Evolutionary conservation across 75 land plant genomes (phyloP).

Genomic region (Cryptomeria japonica): DNA sequence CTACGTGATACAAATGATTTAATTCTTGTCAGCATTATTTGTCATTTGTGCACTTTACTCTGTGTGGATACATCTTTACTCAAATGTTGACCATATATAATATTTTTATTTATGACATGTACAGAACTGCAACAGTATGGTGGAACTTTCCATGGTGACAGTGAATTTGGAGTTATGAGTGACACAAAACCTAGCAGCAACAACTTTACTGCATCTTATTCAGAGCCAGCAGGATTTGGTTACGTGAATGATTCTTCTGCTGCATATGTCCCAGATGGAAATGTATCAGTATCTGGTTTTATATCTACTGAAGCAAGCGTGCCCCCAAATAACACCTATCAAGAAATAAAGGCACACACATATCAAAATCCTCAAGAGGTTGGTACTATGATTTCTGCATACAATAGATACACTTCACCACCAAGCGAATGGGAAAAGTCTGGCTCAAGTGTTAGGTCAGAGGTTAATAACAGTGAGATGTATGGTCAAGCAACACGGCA

Average conservation of each 20-base stretch:
- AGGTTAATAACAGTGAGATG: neutral
- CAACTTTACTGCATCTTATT: constrained; percentile 1
- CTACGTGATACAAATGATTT: neutral
- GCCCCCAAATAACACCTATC: neutral
- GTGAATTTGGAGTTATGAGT: neutral
- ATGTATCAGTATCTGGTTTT: neutral
- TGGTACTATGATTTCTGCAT: neutral
- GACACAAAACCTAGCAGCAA: neutral
- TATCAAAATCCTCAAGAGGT: constrained; percentile 13
- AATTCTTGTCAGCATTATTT: neutral
- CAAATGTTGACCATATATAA: neutral
- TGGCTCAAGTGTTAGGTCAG: neutral
- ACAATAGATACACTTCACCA: constrained; percentile 1
- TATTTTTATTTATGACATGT: neutral
- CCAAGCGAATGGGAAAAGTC: neutral
- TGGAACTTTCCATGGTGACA: neutral
- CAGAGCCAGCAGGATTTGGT: neutral
- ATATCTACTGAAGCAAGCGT: neutral
- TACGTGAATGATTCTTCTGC: neutral
- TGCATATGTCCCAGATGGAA: neutral
- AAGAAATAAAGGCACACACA: neutral
- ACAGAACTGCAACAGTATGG: constrained; percentile 10
- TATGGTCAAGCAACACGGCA: constrained; percentile 9
- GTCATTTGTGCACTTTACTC: neutral
- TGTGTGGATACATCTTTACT: neutral